Percentiles rank a stretch among this genome's conserved stretches.
Evolutionary conservation across 2,329 filamentous ascomycete genomes (phyloP).

Genomic region (Stemphylium beticola): DNA sequence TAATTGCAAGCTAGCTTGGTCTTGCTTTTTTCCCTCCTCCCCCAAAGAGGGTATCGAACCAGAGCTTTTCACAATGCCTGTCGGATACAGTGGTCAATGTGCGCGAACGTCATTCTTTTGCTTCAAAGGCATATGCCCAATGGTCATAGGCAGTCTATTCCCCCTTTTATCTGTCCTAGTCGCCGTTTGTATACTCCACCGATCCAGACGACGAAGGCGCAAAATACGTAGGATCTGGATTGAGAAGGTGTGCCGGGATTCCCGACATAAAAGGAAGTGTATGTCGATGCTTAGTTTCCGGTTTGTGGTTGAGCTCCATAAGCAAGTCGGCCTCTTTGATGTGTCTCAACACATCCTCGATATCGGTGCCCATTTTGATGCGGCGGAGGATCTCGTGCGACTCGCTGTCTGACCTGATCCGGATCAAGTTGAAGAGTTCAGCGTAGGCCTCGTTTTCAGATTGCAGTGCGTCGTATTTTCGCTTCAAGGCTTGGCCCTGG

Average conservation of each 20-base stretch:
- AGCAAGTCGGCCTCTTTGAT: conserved; percentile 23
- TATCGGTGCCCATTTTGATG: conserved; percentile 19
- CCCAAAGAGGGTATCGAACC: too few relatives aligned
- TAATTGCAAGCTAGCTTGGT: too few relatives aligned
- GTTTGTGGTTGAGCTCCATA: conserved; percentile 16
- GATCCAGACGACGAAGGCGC: neutral
- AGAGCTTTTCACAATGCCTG: too few relatives aligned
- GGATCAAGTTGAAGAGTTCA: conserved; percentile 19
- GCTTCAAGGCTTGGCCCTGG: conserved; percentile 18
- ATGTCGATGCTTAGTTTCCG: conserved; percentile 8
- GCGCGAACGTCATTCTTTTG: too few relatives aligned
- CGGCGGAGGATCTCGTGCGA: conserved; percentile 17
- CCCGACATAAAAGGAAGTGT: neutral
- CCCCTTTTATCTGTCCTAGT: neutral
- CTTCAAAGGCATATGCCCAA: too few relatives aligned
- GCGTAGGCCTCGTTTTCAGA: conserved; percentile 18
- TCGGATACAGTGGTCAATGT: too few relatives aligned
- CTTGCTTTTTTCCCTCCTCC: too few relatives aligned
- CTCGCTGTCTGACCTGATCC: conserved; percentile 16
- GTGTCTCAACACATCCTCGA: conserved; percentile 16
- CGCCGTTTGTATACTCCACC: neutral
- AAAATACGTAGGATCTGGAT: neutral
- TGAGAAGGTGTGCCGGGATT: neutral
- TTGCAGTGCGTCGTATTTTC: conserved; percentile 17
- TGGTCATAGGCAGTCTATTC: too few relatives aligned